phyloP scores from a whole-genome alignment of 2,329 filamentous ascomycete species.

The Aspergillus uvarum region DNA sequence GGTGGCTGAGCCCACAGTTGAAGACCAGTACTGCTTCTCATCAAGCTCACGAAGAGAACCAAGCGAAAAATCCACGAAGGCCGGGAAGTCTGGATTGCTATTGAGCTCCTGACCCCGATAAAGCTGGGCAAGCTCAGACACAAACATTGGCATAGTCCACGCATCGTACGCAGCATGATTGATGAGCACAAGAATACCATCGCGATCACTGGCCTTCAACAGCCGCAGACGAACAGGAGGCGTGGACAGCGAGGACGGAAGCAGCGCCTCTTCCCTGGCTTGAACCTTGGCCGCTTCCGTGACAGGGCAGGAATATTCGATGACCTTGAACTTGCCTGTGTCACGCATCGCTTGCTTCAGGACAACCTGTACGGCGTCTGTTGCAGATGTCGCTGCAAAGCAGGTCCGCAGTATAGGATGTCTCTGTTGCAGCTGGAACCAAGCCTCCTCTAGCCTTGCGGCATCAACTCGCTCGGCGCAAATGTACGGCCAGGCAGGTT shows the following conservation, averaged over 20 bases:
- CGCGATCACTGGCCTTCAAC: constrained; percentile 26
- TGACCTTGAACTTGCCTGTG: constrained; percentile 24
- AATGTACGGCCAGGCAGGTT: constrained; percentile 33
- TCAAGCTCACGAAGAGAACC: constrained; percentile 19
- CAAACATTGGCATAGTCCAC: constrained; percentile 35
- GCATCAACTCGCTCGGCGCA: constrained; percentile 26
- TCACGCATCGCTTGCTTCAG: constrained; percentile 23
- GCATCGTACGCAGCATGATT: constrained; percentile 41
- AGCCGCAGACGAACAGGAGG: constrained; percentile 34
- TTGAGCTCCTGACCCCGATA: constrained; percentile 21
- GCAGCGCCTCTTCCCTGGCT: constrained; percentile 23
- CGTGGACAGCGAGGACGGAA: constrained; percentile 31
- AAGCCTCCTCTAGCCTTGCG: constrained; percentile 28
- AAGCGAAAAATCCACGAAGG: constrained; percentile 27
- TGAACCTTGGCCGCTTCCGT: constrained; percentile 19
- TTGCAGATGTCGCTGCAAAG: constrained; percentile 30
- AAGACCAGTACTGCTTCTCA: constrained; percentile 27
- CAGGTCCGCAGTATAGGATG: constrained; percentile 36
- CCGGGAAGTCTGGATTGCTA: constrained; percentile 21
- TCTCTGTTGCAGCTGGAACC: constrained; percentile 30
- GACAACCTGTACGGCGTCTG: constrained; percentile 31
- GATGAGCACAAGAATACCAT: constrained; percentile 33
- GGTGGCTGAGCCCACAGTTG: constrained; percentile 14
- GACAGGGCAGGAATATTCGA: constrained; percentile 15
- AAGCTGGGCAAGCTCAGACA: constrained; percentile 31